Evolutionary conservation across 1,139 yeast genomes (phyloP).

Genomic region (Candida freyschussii): DNA sequence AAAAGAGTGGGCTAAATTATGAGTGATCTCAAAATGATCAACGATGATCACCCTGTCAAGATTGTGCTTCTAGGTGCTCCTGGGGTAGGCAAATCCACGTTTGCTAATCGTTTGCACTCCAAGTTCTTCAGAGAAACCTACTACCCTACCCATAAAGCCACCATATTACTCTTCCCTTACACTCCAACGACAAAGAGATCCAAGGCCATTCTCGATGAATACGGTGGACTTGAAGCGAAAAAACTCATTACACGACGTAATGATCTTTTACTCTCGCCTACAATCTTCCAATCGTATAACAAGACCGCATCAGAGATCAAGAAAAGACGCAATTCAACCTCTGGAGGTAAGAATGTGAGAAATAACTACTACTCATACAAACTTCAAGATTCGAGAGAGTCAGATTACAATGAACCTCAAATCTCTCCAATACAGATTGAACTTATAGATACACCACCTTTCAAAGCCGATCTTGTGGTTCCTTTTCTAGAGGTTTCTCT

Average conservation of each 20-base stretch:
- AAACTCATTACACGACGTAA: slow-evolving; percentile 23
- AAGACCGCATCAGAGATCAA: slow-evolving; percentile 18
- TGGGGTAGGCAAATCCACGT: slow-evolving; percentile 46
- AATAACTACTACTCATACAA: slow-evolving; percentile 23
- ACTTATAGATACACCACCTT: slow-evolving; percentile 68
- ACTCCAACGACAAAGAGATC: slow-evolving; percentile 38
- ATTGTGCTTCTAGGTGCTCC: slow-evolving; percentile 56
- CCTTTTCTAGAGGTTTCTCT: slow-evolving; percentile 72
- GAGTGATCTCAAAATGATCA: no score
- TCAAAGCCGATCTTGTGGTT: slow-evolving; percentile 57
- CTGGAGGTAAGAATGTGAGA: slow-evolving; percentile 14
- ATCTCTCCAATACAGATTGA: slow-evolving; percentile 60
- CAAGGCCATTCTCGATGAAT: slow-evolving; percentile 46
- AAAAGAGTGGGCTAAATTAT: no score
- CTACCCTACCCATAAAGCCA: slow-evolving; percentile 60
- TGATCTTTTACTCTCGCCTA: slow-evolving; percentile 29
- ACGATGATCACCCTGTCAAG: slow-evolving; percentile 39
- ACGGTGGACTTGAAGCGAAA: slow-evolving; percentile 31
- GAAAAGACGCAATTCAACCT: slow-evolving; percentile 16
- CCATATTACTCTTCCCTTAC: slow-evolving; percentile 52
- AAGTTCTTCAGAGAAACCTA: slow-evolving; percentile 32
- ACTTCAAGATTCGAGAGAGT: slow-evolving; percentile 18
- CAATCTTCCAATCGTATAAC: slow-evolving; percentile 32
- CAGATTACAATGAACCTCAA: slow-evolving; percentile 38
- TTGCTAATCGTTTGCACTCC: slow-evolving; percentile 29